Conservation (phyloP, 78 protist genomes). For the Dictyostelium capitatum region DNA sequence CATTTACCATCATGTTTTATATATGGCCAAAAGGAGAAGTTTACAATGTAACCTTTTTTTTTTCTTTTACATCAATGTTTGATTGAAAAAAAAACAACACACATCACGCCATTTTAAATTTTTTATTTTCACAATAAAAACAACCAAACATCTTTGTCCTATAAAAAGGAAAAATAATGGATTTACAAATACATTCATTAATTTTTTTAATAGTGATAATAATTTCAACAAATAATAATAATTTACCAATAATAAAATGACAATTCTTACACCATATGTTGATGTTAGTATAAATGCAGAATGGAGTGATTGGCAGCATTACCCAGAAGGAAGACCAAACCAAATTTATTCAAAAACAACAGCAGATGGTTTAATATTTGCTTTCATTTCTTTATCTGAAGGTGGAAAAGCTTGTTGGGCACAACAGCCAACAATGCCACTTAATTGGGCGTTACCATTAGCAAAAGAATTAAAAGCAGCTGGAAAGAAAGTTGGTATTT, state of each 20-base stretch:
- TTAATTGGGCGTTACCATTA: constrained; percentile 30
- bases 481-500: not conserved
- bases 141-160: no score
- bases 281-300: not conserved
- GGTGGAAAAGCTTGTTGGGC: constrained; percentile 24
- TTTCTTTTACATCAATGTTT: no score
- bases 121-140: no score
- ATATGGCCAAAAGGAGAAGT: no score
- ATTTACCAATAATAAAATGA: not conserved
- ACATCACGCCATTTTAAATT: no score
- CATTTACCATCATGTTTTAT: no score
- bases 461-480: not conserved
- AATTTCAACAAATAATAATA: not conserved
- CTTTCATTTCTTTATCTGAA: no score
- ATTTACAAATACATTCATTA: no score
- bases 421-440: not conserved
- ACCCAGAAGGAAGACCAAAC: constrained; percentile 20
- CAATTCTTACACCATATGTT: not conserved
- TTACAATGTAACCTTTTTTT: no score
- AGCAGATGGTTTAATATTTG: not conserved
- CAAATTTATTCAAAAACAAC: not conserved
- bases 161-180: no score
- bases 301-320: not conserved
- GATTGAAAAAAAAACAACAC: no score
- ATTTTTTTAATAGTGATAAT: no score